Conservation (phyloP, 805 yeast species). For the Debaryomyces hansenii region DNA sequence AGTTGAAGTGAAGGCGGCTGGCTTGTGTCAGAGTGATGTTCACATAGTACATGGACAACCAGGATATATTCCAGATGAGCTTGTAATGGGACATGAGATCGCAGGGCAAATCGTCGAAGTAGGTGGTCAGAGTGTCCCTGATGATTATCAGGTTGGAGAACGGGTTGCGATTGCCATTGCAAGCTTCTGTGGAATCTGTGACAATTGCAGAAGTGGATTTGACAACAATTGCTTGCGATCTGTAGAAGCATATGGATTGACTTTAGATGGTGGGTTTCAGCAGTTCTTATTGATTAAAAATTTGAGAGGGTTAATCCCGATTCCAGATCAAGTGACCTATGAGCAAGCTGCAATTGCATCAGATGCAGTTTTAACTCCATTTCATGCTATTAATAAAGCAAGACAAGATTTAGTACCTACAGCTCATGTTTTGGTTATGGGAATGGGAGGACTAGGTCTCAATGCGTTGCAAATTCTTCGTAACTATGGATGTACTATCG, state of each 20-base stretch:
- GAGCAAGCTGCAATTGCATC: conserved; percentile 42
- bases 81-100: conserved; percentile 48
- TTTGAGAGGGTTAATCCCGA: conserved; percentile 33
- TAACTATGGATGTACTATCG: conserved; percentile 30
- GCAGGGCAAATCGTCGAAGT: conserved; percentile 38
- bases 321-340: conserved; percentile 40
- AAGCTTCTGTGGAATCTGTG: conserved; percentile 36
- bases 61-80: conserved; percentile 21
- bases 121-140: conserved; percentile 24
- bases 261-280: conserved; percentile 43
- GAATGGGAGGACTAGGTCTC: conserved; percentile 44
- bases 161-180: conserved; percentile 30
- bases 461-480: conserved; percentile 41
- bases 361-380: conserved; percentile 45
- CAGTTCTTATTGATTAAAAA: conserved; percentile 36
- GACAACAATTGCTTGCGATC: conserved; percentile 28
- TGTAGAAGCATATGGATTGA: conserved; percentile 32
- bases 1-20: conserved; percentile 42
- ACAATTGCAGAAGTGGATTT: conserved; percentile 31
- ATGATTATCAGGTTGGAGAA: conserved; percentile 25
- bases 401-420: conserved; percentile 26
- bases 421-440: conserved; percentile 36
- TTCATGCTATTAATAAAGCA: conserved; percentile 40
- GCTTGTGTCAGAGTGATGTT: conserved; percentile 45
- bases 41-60: conserved; percentile 30